Evolutionary conservation across 2,329 filamentous ascomycete genomes (phyloP), one percentile per base, ranked within the genome.

Genomic region (Annulohypoxylon truncatum): DNA sequence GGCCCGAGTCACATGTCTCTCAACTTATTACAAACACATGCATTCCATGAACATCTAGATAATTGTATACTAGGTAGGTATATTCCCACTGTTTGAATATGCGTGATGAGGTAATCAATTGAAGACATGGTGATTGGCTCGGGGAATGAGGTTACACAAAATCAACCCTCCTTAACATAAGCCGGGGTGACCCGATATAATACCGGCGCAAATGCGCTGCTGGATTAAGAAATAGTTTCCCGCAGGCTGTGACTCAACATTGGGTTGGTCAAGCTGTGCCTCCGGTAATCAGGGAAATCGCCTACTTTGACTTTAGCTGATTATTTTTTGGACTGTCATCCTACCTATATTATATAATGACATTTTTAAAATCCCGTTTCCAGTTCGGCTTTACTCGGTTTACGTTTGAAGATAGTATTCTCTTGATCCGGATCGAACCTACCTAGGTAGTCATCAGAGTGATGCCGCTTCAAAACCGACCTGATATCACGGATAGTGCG

Each of bases 201-300:
- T 57, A 35, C 52, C 44, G 61, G 40, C 61, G 54, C 61, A 64
- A 33, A 24, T 64, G 61, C 61, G 61, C 35, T 24, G 26, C 24
- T 58, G 10, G 8, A 42, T 15, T 31, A 10, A 20, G 29, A 22
- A 13, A 48, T 28, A 10, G 28, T 51, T 13, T 13, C 31, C 7
- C 60, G 38, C 53, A 48, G 12, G 29, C 18, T 54, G 35, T 47
- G 53, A n/a, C n/a, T n/a, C n/a, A 57, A 44, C n/a, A 10, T 22
- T 24, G 8, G 5, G 12, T n/a, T 7, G n/a, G 18, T 20, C 38
- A 9, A 20, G 38, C 8, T 22, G 38, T 22, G 38, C 15, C 38
- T 8, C 18, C 18, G 13, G 15, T 2, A 22, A 22, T 42, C 38
- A 18, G 13, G 9, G 10, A 12, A 4, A 13, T 44, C 46, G 9